A percentile compares a stretch with the other conserved stretches of the same genome.
phyloP scores from a whole-genome alignment of 1,284 basidiomycete species.

The Vanrija pseudolonga region DNA sequence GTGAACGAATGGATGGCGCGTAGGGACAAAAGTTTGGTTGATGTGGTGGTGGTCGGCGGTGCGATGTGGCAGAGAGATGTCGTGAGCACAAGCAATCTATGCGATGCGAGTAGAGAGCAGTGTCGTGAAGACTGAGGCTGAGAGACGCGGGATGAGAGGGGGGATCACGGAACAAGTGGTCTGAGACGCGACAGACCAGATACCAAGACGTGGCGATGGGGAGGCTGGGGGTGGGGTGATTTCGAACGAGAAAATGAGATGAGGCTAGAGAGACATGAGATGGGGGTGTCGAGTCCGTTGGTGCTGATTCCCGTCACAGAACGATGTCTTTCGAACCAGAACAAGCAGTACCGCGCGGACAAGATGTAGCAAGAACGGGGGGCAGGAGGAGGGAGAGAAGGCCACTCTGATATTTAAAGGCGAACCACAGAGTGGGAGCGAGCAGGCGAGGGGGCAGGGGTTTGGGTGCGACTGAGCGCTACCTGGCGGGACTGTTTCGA shows the following conservation, averaged over 20 bases:
- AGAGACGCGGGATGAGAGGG: neutral
- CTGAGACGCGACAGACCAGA: neutral
- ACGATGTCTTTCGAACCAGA: neutral
- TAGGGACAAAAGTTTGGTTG: neutral
- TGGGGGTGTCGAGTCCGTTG: no score
- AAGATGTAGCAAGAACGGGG: neutral
- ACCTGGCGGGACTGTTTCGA: slow-evolving; percentile 18
- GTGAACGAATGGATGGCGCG: neutral
- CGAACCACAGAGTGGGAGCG: neutral
- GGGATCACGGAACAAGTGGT: no score
- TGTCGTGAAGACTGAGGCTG: neutral
- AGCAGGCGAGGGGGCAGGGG: neutral
- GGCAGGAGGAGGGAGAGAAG: neutral
- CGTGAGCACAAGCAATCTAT: slow-evolving; percentile 10
- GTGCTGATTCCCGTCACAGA: neutral
- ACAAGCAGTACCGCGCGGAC: neutral
- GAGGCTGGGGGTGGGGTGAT: neutral
- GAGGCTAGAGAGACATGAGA: neutral
- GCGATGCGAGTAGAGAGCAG: slow-evolving; percentile 1
- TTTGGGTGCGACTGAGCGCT: slow-evolving; percentile 1
- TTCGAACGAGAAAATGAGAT: neutral
- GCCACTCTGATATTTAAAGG: neutral
- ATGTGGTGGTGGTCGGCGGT: neutral
- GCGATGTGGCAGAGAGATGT: slow-evolving; percentile 3
- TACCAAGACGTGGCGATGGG: neutral